Percentiles rank a stretch among this genome's conserved stretches.
phyloP scores from a whole-genome alignment of 2,329 filamentous ascomycete species.

The Phyllosticta paracitricarpa region DNA sequence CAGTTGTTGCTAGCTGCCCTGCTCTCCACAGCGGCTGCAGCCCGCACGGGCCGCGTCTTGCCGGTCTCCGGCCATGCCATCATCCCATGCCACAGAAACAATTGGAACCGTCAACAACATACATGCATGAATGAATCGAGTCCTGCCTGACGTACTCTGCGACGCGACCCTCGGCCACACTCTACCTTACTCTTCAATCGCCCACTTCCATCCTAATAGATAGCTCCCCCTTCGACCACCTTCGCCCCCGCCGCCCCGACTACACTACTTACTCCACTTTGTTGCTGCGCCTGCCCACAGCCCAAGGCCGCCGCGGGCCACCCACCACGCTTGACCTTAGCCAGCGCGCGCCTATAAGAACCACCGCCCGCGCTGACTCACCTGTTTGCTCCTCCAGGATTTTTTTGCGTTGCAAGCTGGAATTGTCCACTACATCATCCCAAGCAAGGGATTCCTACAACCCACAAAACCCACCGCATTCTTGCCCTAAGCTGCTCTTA shows the following conservation, averaged over 20 bases:
- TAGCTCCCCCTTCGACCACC: neutral
- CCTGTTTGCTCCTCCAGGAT: neutral
- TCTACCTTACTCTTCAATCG: too few species aligned
- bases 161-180: too few species aligned
- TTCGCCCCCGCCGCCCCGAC: neutral
- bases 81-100: too few species aligned
- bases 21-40: too few species aligned
- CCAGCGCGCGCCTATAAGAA: neutral
- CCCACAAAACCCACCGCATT: neutral
- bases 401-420: neutral
- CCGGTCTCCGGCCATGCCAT: too few species aligned
- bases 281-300: neutral
- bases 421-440: neutral
- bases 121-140: too few species aligned
- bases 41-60: too few species aligned
- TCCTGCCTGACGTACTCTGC: too few species aligned
- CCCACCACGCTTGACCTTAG: neutral
- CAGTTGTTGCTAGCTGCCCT: too few species aligned
- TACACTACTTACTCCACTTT: neutral
- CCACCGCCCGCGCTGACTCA: neutral
- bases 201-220: too few species aligned
- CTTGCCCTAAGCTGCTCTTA: neutral
- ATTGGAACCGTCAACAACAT: too few species aligned
- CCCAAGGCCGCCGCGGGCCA: neutral
- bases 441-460: neutral